A percentile compares a stretch with the other conserved stretches of the same genome.
These are phyloP conservation scores for Madurella mycetomatis DNA, from an alignment of 2,329 filamentous ascomycete genomes.

Conservation along the genomic window DNA sequence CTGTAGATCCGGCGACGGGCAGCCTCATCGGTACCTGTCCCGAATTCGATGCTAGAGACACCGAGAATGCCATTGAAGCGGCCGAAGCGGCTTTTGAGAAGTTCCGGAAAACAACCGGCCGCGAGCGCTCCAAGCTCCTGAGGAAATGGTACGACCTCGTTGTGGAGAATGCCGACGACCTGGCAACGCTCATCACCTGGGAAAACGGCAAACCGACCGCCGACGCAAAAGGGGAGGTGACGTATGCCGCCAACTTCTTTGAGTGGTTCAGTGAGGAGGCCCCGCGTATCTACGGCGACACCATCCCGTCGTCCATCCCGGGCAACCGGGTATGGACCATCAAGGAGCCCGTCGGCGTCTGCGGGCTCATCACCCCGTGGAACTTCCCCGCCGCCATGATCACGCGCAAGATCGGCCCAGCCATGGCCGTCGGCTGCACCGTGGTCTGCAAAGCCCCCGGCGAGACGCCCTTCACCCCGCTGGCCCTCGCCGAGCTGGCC, in stretches of 20 bases:
- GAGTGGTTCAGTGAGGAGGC: conserved; percentile 82
- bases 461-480: conserved; percentile 87
- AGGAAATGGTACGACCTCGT: conserved; percentile 79
- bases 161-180: conserved; percentile 71
- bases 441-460: conserved; percentile 87
- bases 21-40: conserved; percentile 77
- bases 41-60: conserved; percentile 76
- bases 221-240: conserved; percentile 67
- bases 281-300: conserved; percentile 67
- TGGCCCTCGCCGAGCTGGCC: conserved; percentile 82
- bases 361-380: conserved; percentile 81
- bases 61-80: conserved; percentile 76
- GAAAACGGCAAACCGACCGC: conserved; percentile 84
- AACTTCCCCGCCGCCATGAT: conserved; percentile 82
- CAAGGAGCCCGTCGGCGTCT: conserved; percentile 81
- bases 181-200: conserved; percentile 79
- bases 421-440: conserved; percentile 90
- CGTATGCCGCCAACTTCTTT: conserved; percentile 70
- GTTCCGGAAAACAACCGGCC: conserved; percentile 68
- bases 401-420: conserved; percentile 65
- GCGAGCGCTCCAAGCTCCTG: conserved; percentile 69
- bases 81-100: conserved; percentile 69
- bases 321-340: conserved; percentile 73
- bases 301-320: conserved; percentile 64
- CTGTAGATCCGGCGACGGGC: conserved; percentile 73